These are phyloP conservation scores for Ascochyta clinopodiicola DNA, from an alignment of 2,329 filamentous ascomycete genomes.

Conservation along the genomic window DNA sequence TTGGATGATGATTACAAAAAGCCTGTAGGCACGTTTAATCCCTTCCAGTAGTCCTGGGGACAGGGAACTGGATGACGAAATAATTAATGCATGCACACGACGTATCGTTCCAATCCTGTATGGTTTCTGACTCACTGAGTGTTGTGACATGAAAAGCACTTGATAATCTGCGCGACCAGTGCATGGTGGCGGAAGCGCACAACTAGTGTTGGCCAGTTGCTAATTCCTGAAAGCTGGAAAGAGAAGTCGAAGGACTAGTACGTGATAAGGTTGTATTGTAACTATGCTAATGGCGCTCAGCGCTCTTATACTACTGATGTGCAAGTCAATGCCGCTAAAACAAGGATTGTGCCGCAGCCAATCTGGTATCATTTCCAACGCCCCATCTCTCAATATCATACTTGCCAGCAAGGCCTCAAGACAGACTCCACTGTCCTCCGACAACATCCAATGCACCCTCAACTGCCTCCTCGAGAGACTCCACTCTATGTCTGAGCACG, in stretches of 20 bases:
- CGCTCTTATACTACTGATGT: constrained; percentile 4
- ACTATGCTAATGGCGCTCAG: constrained; percentile 1
- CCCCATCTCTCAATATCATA: background rate
- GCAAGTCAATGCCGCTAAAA: constrained; percentile 7
- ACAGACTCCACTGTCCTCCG: constrained; percentile 37
- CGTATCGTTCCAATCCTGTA: background rate
- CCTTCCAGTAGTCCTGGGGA: constrained; percentile 7
- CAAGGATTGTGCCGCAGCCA: background rate
- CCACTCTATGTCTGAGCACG: constrained; percentile 59
- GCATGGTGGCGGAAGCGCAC: background rate
- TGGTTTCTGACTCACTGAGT: too few species aligned
- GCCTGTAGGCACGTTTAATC: constrained; percentile 13
- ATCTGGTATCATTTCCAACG: constrained; percentile 13
- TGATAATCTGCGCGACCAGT: background rate
- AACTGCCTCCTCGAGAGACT: constrained; percentile 61
- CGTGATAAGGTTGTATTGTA: constrained; percentile 2
- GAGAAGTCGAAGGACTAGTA: background rate
- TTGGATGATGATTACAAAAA: constrained; percentile 13
- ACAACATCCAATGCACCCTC: constrained; percentile 65
- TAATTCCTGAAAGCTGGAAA: background rate
- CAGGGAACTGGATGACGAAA: background rate
- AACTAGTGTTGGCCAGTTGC: background rate
- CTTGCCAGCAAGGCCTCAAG: background rate
- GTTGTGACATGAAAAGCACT: background rate
- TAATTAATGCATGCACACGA: background rate